These are phyloP conservation scores for Backusella macrospora DNA, from an alignment of 192 early-diverging fungal genomes.

Conservation along the genomic window DNA sequence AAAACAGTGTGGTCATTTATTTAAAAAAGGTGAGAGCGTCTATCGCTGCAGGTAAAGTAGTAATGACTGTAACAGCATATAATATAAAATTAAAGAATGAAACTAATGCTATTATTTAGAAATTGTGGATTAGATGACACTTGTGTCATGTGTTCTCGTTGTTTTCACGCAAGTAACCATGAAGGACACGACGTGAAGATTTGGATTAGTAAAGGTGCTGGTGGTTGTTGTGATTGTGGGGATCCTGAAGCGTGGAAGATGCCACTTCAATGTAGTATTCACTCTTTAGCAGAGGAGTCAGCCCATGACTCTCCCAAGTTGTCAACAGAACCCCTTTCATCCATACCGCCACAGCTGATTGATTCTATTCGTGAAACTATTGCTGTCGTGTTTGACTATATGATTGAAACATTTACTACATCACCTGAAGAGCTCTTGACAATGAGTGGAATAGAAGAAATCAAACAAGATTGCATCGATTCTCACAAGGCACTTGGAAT, in stretches of 20 bases:
- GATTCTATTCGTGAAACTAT: conserved; percentile 79
- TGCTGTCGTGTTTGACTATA: conserved; percentile 86
- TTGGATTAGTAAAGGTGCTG: conserved; percentile 75
- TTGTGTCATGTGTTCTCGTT: conserved; percentile 91
- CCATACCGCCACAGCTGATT: conserved; percentile 62
- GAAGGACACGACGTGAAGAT: conserved; percentile 93
- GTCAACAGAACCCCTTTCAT: conserved; percentile 9
- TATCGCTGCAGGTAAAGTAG: conserved; percentile 83
- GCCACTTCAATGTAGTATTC: conserved; percentile 84
- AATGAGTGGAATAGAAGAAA: neutral
- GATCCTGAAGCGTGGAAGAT: conserved; percentile 96
- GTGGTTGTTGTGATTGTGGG: conserved; percentile 99
- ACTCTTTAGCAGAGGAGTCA: conserved; percentile 46
- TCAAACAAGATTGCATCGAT: conserved; percentile 21
- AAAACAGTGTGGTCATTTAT: conserved; percentile 92
- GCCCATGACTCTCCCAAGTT: neutral
- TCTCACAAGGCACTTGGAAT: conserved; percentile 24
- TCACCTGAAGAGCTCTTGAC: conserved; percentile 42
- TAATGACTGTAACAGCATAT: neutral
- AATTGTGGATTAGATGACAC: conserved; percentile 96
- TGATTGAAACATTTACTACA: conserved; percentile 81
- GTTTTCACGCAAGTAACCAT: conserved; percentile 93
- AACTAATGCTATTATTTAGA: conserved; percentile 45
- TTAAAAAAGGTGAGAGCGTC: conserved; percentile 90
- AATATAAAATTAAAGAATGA: neutral